Evolutionary conservation across 2,329 filamentous ascomycete genomes (phyloP).

Genomic region (Fusarium virguliforme): DNA sequence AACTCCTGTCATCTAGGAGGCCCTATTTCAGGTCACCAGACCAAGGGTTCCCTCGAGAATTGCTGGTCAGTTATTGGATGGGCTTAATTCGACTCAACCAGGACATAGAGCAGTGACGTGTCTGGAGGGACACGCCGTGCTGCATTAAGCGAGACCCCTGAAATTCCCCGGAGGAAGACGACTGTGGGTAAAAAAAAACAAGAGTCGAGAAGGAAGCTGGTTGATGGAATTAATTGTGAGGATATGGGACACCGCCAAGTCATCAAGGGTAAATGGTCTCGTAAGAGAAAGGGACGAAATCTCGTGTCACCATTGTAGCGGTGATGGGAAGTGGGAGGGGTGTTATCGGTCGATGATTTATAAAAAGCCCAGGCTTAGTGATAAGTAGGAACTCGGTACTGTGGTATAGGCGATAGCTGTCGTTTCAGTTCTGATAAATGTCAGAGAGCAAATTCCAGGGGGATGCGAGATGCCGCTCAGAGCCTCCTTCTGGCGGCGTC

Average conservation of each 20-base stretch:
- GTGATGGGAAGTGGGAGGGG: not conserved
- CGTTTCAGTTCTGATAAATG: not conserved
- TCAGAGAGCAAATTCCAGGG: conserved; percentile 22
- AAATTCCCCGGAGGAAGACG: conserved; percentile 4
- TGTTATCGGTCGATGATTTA: conserved; percentile 7
- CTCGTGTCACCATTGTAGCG: conserved; percentile 6
- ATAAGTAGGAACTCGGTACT: conserved; percentile 2
- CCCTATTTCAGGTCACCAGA: not conserved
- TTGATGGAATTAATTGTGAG: conserved; percentile 3
- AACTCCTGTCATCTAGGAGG: not conserved
- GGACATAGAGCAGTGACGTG: not conserved
- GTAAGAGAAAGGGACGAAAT: conserved; percentile 11
- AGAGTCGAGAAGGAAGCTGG: conserved; percentile 7
- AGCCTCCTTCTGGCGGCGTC: conserved; percentile 36
- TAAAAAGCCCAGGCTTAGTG: not conserved
- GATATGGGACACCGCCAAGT: not conserved
- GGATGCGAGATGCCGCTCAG: conserved; percentile 18
- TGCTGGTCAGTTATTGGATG: not conserved
- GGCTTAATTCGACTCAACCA: conserved; percentile 6
- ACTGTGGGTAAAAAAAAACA: not conserved
- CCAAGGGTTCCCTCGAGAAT: conserved; percentile 14
- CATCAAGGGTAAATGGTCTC: conserved; percentile 3
- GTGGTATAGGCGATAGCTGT: not conserved
- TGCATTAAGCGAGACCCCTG: conserved; percentile 9
- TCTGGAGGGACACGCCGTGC: conserved; percentile 5